These are phyloP conservation scores for Fusarium aywerte DNA, from an alignment of 2,329 filamentous ascomycete species.

Conservation along the genomic window DNA sequence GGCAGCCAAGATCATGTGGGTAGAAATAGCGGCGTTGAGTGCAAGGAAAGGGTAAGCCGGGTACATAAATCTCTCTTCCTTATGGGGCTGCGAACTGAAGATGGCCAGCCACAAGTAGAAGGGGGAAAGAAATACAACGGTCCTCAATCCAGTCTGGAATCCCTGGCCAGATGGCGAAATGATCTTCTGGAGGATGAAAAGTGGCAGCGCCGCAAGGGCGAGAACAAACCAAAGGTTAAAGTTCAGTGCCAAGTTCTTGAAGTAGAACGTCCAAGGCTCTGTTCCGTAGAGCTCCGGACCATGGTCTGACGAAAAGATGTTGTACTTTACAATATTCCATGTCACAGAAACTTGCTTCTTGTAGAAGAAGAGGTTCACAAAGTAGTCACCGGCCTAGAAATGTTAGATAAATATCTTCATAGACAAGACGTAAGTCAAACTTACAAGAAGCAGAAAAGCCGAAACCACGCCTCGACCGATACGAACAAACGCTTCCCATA, in stretches of 20 bases:
- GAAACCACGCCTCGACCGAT: conserved; percentile 74
- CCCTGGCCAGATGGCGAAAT: conserved; percentile 70
- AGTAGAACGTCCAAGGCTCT: conserved; percentile 96
- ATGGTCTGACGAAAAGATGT: conserved; percentile 83
- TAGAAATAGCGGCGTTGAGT: conserved; percentile 84
- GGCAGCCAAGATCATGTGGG: conserved; percentile 82
- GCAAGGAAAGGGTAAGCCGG: conserved; percentile 91
- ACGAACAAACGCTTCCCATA: conserved; percentile 69
- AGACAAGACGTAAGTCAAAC: conserved; percentile 42
- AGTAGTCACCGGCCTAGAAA: conserved; percentile 71
- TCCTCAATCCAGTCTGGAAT: conserved; percentile 77
- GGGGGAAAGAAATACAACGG: conserved; percentile 80
- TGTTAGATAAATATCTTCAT: not conserved
- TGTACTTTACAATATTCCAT: conserved; percentile 95
- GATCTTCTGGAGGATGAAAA: conserved; percentile 79
- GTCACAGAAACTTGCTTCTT: conserved; percentile 79
- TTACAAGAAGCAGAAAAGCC: conserved; percentile 75
- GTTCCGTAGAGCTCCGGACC: conserved; percentile 95
- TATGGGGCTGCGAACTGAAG: conserved; percentile 93
- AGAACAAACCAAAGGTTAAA: conserved; percentile 95
- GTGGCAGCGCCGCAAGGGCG: conserved; percentile 77
- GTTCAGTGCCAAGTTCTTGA: conserved; percentile 90
- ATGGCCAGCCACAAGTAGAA: conserved; percentile 96
- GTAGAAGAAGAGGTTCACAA: conserved; percentile 87
- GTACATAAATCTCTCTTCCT: conserved; percentile 99